Evolutionary conservation across 495 filamentous ascomycete species (phyloP).

Genomic region (Neurospora cerealis): DNA sequence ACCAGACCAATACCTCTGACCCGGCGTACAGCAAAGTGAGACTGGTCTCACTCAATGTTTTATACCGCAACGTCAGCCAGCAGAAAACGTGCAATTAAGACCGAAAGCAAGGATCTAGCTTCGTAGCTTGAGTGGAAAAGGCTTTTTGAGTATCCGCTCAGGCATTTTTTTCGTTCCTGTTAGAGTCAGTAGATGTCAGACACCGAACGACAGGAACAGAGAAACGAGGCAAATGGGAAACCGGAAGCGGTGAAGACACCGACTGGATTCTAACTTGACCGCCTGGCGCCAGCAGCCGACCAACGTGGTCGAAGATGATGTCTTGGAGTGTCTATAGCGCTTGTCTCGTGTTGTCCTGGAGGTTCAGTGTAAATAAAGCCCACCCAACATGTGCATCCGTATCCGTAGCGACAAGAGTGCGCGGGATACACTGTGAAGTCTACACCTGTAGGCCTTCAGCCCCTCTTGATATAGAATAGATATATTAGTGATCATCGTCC

Average conservation of each 20-base stretch:
- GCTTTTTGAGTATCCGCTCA: neutral
- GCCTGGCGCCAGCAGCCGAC: neutral
- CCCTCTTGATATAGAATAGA: neutral
- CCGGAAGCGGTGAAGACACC: neutral
- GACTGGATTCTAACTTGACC: neutral
- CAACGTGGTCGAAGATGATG: neutral
- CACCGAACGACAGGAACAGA: neutral
- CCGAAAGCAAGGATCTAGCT: neutral
- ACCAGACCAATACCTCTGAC: neutral
- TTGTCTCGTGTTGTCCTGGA: neutral
- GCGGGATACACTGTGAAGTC: neutral
- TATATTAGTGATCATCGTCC: neutral
- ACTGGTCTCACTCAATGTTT: neutral
- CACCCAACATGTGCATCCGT: neutral
- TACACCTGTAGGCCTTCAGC: neutral
- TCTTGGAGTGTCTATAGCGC: neutral
- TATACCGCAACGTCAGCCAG: neutral
- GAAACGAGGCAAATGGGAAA: neutral
- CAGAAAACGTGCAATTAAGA: neutral
- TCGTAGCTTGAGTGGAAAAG: neutral
- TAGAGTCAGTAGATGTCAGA: neutral
- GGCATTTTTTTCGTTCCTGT: neutral
- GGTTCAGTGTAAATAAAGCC: neutral
- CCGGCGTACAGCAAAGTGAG: neutral
- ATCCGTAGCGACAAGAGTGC: neutral